Base-by-base conservation (phyloP, 177 flowering plant genomes). In the Vitis hybrid region DNA sequence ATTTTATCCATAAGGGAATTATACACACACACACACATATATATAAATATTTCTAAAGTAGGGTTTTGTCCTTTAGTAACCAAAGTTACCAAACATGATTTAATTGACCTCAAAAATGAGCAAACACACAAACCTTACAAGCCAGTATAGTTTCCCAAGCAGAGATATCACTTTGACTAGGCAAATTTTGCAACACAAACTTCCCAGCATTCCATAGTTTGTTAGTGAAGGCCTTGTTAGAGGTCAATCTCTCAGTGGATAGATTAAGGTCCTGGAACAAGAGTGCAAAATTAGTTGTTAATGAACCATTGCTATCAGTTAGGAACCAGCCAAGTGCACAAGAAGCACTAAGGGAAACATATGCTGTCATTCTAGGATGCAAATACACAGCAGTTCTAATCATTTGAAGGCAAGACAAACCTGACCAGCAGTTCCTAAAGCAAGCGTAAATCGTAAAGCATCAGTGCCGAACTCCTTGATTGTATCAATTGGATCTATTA, bases 181-280 rank as follows among this genome's bases (percentile, higher is more conserved):
- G 97, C 81, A 95, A 76, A 80, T 90, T 92, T 77, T 91, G 97
- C 84, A 95, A 74, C 67, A 95, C 76, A 76, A 95, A 95, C 78
- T 95, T 95, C 60, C 98, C 98, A 77, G 97, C 98, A 86, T 95
- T 95, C 97, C 98, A 95, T 57, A 95, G 65, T 78, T 95, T 95
- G 81, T 95, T 95, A 62, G 95, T 91, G 85, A 95, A 95, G 51
- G 97, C 97, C 83, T 95, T 95, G 78, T 91, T 95, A 17, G 98
- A 82, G 66, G 87, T 80, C 86, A 95, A 80, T 77, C 97, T 89
- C 79, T 95, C 98, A 38, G 76, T 82, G 65, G 97, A 92, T 73
- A 95, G 80, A 80, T 91, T 95, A 67, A 95, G 95, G 82, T 95
- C 98, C 98, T 95, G 88, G 58, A 71, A 71, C 28, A 70, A 67